Evolutionary conservation across 345 rosid genomes (phyloP).

Genomic region (Citropsis articulata): DNA sequence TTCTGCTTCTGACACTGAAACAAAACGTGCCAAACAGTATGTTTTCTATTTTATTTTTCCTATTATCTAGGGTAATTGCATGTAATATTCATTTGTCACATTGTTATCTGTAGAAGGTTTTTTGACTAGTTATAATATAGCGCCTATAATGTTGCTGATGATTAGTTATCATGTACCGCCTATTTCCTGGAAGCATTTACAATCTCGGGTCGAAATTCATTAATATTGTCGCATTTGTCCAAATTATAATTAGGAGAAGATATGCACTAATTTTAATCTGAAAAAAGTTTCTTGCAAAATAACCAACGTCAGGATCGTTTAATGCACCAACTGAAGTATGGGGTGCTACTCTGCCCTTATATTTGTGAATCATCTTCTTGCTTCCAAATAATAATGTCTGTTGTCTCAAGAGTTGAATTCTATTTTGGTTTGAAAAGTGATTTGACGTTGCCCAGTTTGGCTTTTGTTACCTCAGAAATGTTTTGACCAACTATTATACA

Average conservation of each 20-base stretch:
- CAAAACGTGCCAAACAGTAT: slow-evolving; percentile 91
- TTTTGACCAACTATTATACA: background rate
- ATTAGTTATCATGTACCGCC: background rate
- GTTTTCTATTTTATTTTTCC: slow-evolving; percentile 30
- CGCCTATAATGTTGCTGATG: background rate
- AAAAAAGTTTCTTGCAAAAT: background rate
- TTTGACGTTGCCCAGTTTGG: background rate
- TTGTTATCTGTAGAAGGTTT: background rate
- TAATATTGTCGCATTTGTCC: background rate
- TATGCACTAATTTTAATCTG: background rate
- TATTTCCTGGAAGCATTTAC: background rate
- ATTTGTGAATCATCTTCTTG: background rate
- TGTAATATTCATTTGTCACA: too few species aligned
- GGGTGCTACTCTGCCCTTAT: background rate
- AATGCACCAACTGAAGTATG: background rate
- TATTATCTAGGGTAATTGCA: background rate
- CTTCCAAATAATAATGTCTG: background rate
- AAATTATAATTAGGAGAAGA: background rate
- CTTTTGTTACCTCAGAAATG: background rate
- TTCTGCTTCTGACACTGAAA: slow-evolving; percentile 55
- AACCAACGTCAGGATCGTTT: background rate
- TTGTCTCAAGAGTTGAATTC: background rate
- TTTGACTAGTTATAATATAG: background rate
- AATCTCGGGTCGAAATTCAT: background rate
- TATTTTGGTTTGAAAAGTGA: background rate